Base-by-base conservation (phyloP, 2,329 filamentous ascomycete species). In the Cryoendolithus antarcticus region DNA sequence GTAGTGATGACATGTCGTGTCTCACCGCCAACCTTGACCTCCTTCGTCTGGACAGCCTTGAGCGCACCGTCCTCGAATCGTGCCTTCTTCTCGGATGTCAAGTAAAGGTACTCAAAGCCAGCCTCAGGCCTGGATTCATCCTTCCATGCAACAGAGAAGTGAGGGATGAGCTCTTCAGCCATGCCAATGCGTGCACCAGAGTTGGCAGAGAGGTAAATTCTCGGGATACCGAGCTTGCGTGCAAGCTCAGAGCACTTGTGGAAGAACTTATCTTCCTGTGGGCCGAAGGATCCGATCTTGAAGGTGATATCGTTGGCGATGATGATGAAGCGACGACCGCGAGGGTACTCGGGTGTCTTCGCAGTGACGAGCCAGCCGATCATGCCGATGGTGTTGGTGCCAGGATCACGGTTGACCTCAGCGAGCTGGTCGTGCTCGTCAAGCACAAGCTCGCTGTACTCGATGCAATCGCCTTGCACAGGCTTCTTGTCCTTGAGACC, bases 251-350 rank as follows among this genome's bases (percentile, higher is more conserved):
- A 96, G 69, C 91, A 98, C 74, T 96, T 95, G 73, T 93, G 75
- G 78, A 98, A 98, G 77, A 94, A 98, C 54, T 84, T 82, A 64
- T 98, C 91, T 69, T 98, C 91, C 65, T 82, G 80, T 31, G 91
- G 91, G 38, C 91, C 91, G 61, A 98, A 98, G 2, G 86, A 94
- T 57, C 91, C 91, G 61, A 96, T 98, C 73, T 93, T 93, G 75
- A 86, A 96, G 11, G 91, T 98, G 62, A 98, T 98, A 59, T 98
- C 91, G 73, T 98, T 98, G 72, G 91, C 88, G 47, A 98, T 81
- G 48, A 98, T 85, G 59, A 98, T 79, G 66, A 96, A 95, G 58
- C 84, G 84, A 51, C 91, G 78, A 43, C 91, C 91, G 48, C 77
- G 75, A 42, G 91, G 89, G 61, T 98, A 98, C 64, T 98, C 91